Percentiles rank a stretch among this genome's conserved stretches.
Conservation (phyloP, 2,329 filamentous ascomycete genomes). For the Tolypocladium tundrense region DNA sequence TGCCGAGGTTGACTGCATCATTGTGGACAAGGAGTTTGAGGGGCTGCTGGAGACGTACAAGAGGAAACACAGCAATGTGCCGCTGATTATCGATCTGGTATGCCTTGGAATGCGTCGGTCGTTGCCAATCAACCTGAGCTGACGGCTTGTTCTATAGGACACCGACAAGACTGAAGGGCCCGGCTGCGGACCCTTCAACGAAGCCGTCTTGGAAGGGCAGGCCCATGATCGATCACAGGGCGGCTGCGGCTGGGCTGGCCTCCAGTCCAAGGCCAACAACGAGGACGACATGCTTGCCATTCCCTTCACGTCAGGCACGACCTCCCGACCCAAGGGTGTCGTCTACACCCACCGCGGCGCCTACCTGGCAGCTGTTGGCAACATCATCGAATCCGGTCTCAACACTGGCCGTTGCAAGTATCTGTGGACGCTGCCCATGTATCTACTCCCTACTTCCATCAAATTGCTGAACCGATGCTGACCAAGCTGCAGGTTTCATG, state of each 20-base stretch:
- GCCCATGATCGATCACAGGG: conserved; percentile 59
- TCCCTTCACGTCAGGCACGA: conserved; percentile 91
- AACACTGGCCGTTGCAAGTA: conserved; percentile 71
- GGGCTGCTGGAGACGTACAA: conserved; percentile 58
- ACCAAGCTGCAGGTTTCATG: conserved; percentile 42
- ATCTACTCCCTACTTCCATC: conserved; percentile 14
- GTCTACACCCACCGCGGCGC: conserved; percentile 81
- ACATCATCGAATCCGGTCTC: conserved; percentile 80
- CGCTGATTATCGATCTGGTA: conserved; percentile 63
- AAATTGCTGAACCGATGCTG: not conserved
- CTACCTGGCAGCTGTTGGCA: conserved; percentile 76
- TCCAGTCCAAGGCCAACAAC: conserved; percentile 58
- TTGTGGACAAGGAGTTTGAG: conserved; percentile 76
- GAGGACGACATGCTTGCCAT: conserved; percentile 80
- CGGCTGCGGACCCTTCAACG: conserved; percentile 69
- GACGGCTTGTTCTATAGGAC: conserved; percentile 38
- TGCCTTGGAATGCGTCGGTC: conserved; percentile 5
- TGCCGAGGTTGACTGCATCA: conserved; percentile 74
- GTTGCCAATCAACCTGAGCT: not conserved
- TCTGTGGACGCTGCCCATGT: conserved; percentile 90
- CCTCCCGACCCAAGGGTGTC: conserved; percentile 83
- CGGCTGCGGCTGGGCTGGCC: conserved; percentile 61
- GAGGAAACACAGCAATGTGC: conserved; percentile 49
- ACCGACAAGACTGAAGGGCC: conserved; percentile 68
- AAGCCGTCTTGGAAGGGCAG: conserved; percentile 72